Conservation (phyloP, 225 moss, liverwort and hornwort genomes). For the Antitrichia curtipendula region DNA sequence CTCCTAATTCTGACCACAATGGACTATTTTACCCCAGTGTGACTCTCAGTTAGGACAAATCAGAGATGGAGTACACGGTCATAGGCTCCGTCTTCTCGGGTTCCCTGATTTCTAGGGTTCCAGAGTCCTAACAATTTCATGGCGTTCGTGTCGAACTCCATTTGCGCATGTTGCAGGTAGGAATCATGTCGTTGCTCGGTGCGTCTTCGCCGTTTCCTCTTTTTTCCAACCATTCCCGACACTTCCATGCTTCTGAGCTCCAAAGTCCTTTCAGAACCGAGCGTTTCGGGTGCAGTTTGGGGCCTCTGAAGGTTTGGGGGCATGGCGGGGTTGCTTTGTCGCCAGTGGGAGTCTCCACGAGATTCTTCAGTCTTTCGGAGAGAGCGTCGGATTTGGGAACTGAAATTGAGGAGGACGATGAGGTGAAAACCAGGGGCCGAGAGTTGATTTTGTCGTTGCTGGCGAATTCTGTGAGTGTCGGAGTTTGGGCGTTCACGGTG, state of each 20-base stretch:
- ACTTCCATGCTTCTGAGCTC: neutral
- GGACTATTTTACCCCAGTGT: too few relatives aligned
- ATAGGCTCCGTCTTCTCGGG: neutral
- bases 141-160: neutral
- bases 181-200: constrained; percentile 6
- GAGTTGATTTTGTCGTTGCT: neutral
- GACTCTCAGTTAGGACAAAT: neutral
- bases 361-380: neutral
- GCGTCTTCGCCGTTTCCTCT: neutral
- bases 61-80: neutral
- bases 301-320: neutral
- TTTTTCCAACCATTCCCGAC: neutral
- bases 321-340: neutral
- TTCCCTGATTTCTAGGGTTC: neutral
- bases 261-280: neutral
- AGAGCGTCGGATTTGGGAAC: neutral
- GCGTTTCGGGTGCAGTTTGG: neutral
- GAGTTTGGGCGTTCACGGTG: neutral
- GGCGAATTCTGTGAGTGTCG: constrained; percentile 1
- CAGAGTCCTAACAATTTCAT: neutral
- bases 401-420: neutral
- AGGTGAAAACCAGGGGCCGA: neutral
- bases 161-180: neutral
- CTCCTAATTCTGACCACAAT: too few relatives aligned
- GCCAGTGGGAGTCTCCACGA: neutral